Conservation (phyloP, 2,329 filamentous ascomycete species). For the Apiospora hydei region DNA sequence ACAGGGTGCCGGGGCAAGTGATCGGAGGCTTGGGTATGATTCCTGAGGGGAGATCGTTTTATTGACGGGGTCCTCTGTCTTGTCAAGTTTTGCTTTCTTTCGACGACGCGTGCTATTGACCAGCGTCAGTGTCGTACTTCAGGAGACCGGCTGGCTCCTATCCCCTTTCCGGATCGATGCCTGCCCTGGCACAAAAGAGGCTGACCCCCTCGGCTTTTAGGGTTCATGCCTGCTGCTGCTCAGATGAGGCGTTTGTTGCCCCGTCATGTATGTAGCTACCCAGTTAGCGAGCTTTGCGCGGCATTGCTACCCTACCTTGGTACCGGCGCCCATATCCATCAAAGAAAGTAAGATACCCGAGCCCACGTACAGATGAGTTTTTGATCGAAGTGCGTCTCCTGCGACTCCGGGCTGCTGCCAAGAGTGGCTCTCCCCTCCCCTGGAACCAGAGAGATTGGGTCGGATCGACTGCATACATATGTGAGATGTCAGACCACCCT, state of each 20-base stretch:
- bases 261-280: too few relatives aligned
- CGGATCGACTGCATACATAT: neutral
- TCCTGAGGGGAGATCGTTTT: neutral
- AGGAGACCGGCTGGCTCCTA: conserved; percentile 1
- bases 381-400: neutral
- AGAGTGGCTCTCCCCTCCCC: neutral
- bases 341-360: neutral
- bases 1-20: neutral
- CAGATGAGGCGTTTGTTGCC: neutral
- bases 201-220: neutral
- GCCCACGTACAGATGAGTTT: neutral
- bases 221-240: conserved; percentile 13
- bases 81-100: conserved; percentile 3
- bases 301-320: conserved; percentile 12
- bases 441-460: neutral
- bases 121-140: conserved; percentile 7
- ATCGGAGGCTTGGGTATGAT: neutral
- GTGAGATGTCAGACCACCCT: conserved; percentile 1
- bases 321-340: neutral
- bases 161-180: neutral
- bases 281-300: neutral
- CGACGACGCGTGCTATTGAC: neutral
- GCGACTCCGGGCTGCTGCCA: neutral
- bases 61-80: neutral
- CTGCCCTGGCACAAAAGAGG: neutral